Percentiles rank a stretch among this genome's conserved stretches.
phyloP scores from a whole-genome alignment of 495 filamentous ascomycete genomes.

The Emericellopsis terricola region DNA sequence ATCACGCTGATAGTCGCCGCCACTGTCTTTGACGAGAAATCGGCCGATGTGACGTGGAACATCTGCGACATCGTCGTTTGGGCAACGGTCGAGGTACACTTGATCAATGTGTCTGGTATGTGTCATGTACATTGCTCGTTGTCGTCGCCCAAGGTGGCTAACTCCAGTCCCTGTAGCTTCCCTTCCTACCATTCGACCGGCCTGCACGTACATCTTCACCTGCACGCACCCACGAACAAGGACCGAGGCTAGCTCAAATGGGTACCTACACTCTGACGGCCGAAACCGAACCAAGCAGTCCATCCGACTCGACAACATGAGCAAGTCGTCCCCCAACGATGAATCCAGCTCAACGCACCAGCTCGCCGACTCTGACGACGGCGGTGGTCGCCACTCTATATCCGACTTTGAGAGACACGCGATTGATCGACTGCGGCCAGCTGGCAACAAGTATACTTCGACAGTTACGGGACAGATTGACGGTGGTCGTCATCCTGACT shows the following conservation, averaged over 20 bases:
- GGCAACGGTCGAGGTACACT: conserved; percentile 1
- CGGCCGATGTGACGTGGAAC: conserved; percentile 2
- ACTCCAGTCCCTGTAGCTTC: conserved; percentile 2
- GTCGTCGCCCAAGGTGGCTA: conserved; percentile 1
- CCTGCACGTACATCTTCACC: conserved; percentile 2
- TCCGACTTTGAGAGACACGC: conserved; percentile 3
- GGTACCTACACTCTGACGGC: conserved; percentile 1
- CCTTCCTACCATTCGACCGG: conserved; percentile 2
- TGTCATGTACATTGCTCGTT: conserved; percentile 1
- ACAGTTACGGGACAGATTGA: conserved; percentile 1
- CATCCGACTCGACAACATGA: conserved; percentile 1
- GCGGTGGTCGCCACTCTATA: conserved; percentile 2
- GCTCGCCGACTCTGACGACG: conserved; percentile 2
- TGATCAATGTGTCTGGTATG: conserved; percentile 2
- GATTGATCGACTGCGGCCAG: neutral
- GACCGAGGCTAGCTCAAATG: conserved; percentile 1
- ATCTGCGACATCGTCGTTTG: conserved; percentile 2
- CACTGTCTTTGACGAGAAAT: conserved; percentile 1
- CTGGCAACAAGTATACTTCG: conserved; percentile 3
- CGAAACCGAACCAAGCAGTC: conserved; percentile 2
- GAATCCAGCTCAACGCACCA: conserved; percentile 3
- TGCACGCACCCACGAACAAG: conserved; percentile 1
- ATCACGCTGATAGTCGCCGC: conserved; percentile 1
- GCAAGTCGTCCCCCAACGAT: conserved; percentile 1
- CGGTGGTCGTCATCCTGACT: conserved; percentile 1